These are phyloP conservation scores for Talaromyces sp. DNA, from an alignment of 2,329 filamentous ascomycete genomes.

Conservation along the genomic window DNA sequence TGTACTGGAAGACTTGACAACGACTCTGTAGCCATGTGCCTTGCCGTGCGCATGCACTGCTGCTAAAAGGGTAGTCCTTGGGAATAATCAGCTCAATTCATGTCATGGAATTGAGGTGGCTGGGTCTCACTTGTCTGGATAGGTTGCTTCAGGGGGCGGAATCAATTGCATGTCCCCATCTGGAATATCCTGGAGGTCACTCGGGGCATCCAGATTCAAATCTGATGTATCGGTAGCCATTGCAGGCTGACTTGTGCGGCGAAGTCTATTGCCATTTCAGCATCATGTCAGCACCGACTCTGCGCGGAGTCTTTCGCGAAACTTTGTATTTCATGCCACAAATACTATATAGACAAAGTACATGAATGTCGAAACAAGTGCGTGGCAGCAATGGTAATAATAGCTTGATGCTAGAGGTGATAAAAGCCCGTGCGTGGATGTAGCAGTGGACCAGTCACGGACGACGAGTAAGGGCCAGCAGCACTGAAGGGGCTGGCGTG, in stretches of 20 bases:
- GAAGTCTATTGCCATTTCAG: conserved; percentile 1
- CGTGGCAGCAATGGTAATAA: conserved; percentile 38
- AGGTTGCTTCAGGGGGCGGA: conserved; percentile 44
- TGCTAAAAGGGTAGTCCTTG: conserved; percentile 36
- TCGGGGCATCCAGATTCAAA: conserved; percentile 44
- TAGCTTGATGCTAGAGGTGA: conserved; percentile 19
- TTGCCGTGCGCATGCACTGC: conserved; percentile 43
- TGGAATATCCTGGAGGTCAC: conserved; percentile 46
- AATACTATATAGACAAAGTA: neutral
- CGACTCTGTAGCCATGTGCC: conserved; percentile 44
- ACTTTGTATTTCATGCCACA: neutral
- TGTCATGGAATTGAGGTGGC: neutral
- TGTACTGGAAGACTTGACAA: conserved; percentile 46
- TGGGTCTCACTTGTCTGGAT: conserved; percentile 40
- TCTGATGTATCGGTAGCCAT: conserved; percentile 42
- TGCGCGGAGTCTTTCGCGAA: neutral
- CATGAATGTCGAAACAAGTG: conserved; percentile 27
- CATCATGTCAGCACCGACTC: conserved; percentile 14
- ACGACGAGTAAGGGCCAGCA: neutral
- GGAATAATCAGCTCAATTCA: neutral
- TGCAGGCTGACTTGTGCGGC: conserved; percentile 20
- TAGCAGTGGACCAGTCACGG: conserved; percentile 23
- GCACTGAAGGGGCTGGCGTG: neutral
- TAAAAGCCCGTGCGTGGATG: conserved; percentile 37
- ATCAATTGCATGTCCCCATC: conserved; percentile 42